Base-by-base conservation (phyloP, 2,329 filamentous ascomycete species). In the Cladosporium colombiae region DNA sequence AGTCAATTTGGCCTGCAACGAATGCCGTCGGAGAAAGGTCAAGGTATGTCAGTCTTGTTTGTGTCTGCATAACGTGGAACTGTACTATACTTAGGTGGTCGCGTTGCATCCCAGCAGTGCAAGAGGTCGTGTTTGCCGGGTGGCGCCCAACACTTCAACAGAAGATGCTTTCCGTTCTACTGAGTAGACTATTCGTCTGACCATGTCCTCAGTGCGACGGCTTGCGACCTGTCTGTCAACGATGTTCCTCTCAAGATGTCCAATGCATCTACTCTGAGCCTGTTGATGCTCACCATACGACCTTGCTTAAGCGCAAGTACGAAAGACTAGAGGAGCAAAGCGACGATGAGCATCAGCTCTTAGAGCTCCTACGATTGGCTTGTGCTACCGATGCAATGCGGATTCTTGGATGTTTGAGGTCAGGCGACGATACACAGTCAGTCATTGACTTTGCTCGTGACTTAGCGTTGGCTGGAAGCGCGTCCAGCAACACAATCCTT, bases 21-120 rank as follows among this genome's bases (percentile, higher is more conserved):
- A 49, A 49, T 49, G 44, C 44, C 44, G 44, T 49, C 44, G 44
- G 44, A 49, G 44, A 49, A 49, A 49, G 21, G 44, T 49, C 44
- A 49, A 49, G 44, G 44, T 49, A 49, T 23, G 44, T 23, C 21
- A 23, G 18, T 23, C 44, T 49, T 49, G 44, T 49, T 23, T n/a
- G 33, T 35, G 33, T 35, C 33, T 35, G 33, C 33, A 35, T 35
- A 35, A 35, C 33, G 33, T 35, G 33, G 33, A 35, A 35, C 5
- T 35, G 33, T 5, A 35, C 33, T 5, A 11, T 35, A 35, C 33
- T 35, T 35, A 35, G 13, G 33, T 35, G 33, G 33, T 35, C 33
- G 33, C 33, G 33, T 35, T 35, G 33, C 33, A 35, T 35, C 33
- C 33, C 33, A 35, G 33, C 33, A 35, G 33, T 35, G 33, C 33